Conservation (phyloP, 495 filamentous ascomycete species). For the Haplographium delicatum region DNA sequence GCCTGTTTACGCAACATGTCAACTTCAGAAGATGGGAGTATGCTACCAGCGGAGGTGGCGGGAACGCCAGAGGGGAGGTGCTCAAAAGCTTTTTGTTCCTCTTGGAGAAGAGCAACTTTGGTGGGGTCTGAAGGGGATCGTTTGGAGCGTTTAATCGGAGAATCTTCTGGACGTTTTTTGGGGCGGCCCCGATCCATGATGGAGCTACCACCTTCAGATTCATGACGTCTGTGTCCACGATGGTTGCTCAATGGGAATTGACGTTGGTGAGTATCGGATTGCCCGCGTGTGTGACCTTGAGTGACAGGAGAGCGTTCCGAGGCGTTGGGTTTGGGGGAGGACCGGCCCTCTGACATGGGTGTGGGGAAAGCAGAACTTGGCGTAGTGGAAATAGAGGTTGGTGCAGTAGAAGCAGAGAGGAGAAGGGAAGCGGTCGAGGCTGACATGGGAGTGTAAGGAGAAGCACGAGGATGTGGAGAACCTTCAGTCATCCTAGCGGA, state of each 20-base stretch:
- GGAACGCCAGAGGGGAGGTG: conserved; percentile 53
- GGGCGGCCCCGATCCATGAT: conserved; percentile 57
- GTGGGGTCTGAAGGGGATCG: conserved; percentile 6
- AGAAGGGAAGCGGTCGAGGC: conserved; percentile 38
- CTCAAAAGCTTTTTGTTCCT: conserved; percentile 47
- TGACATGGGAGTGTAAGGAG: conserved; percentile 37
- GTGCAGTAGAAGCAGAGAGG: conserved; percentile 35
- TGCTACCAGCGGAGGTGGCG: conserved; percentile 41
- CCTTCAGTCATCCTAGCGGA: conserved; percentile 23
- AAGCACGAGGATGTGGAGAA: conserved; percentile 19
- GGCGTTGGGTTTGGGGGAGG: conserved; percentile 12
- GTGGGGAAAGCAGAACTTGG: conserved; percentile 40
- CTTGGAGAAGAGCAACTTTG: conserved; percentile 30
- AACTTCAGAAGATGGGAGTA: conserved; percentile 46
- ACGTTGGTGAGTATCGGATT: conserved; percentile 25
- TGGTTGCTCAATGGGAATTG: conserved; percentile 8
- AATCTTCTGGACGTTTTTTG: conserved; percentile 35
- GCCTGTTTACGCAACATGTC: conserved; percentile 55
- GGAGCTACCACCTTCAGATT: conserved; percentile 45
- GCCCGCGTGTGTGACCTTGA: conserved; percentile 26
- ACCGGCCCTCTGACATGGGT: conserved; percentile 37
- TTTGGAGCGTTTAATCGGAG: conserved; percentile 14
- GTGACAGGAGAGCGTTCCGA: conserved; percentile 14
- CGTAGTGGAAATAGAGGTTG: conserved; percentile 34
- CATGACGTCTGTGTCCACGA: conserved; percentile 40